Percentiles rank a stretch among this genome's conserved stretches.
phyloP scores from a whole-genome alignment of 1,284 basidiomycete species.

The Agroathelia rolfsii region DNA sequence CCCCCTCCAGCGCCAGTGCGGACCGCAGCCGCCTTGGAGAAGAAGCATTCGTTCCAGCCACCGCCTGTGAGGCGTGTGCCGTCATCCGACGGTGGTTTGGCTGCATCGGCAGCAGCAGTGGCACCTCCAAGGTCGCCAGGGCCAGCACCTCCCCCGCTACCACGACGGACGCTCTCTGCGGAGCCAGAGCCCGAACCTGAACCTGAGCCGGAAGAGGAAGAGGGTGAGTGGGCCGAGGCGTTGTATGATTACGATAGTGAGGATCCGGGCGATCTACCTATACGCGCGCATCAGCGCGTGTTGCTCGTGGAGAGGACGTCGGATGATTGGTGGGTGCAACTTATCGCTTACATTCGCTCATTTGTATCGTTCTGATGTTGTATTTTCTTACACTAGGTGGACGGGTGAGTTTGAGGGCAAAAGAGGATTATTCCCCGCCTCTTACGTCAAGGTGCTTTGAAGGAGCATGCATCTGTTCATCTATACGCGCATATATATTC shows the following conservation, averaged over 20 bases:
- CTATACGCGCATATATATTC: no score
- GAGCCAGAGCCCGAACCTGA: conserved; percentile 19
- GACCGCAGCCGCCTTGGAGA: conserved; percentile 35
- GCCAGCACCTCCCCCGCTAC: conserved; percentile 14
- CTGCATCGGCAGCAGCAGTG: conserved; percentile 12
- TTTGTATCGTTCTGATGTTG: conserved; percentile 1
- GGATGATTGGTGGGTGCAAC: conserved; percentile 54
- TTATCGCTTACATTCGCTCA: background rate
- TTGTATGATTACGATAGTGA: conserved; percentile 64
- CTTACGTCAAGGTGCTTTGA: conserved; percentile 60
- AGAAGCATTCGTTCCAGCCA: conserved; percentile 40
- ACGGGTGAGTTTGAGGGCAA: conserved; percentile 47
- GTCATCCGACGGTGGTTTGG: conserved; percentile 9
- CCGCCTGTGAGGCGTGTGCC: conserved; percentile 37
- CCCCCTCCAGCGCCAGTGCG: conserved; percentile 31
- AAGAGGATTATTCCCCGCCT: conserved; percentile 61
- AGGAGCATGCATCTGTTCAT: no score
- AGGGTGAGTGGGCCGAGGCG: conserved; percentile 68
- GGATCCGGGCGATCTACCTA: conserved; percentile 57
- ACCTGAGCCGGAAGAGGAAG: conserved; percentile 30
- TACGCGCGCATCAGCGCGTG: conserved; percentile 45
- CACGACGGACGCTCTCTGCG: conserved; percentile 11
- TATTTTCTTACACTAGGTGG: conserved; percentile 45
- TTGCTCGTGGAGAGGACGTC: conserved; percentile 55
- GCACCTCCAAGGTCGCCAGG: conserved; percentile 14